These are phyloP conservation scores for Heliocybe sulcata DNA, from an alignment of 1,284 basidiomycete species.

Conservation along the genomic window DNA sequence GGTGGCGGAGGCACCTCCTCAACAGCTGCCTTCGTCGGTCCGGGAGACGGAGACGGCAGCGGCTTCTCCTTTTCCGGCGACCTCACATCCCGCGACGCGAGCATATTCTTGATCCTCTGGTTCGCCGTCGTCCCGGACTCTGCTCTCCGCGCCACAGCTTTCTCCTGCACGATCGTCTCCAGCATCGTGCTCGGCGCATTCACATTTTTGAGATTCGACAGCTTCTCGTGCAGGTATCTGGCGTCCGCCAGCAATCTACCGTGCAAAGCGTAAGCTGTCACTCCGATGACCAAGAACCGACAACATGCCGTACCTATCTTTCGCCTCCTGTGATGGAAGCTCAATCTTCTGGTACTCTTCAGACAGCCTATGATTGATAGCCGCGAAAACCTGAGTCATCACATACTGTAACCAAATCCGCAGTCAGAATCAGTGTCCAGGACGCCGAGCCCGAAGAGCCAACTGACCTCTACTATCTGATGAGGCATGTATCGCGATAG, in stretches of 20 bases:
- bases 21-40: slow-evolving; percentile 10
- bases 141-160: slow-evolving; percentile 34
- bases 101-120: slow-evolving; percentile 2
- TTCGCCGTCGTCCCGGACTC: slow-evolving; percentile 5
- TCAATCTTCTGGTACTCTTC: slow-evolving; percentile 82
- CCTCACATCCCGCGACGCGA: not conserved
- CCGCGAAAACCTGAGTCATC: slow-evolving; percentile 87
- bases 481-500: slow-evolving; percentile 83
- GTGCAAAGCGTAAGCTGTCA: slow-evolving; percentile 3
- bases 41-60: slow-evolving; percentile 1
- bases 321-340: slow-evolving; percentile 74
- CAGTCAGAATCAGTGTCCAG: not conserved
- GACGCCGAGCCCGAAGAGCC: slow-evolving; percentile 1
- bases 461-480: slow-evolving; percentile 71
- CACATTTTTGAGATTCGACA: slow-evolving; percentile 65
- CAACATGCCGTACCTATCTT: slow-evolving; percentile 56
- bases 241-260: slow-evolving; percentile 72
- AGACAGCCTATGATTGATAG: slow-evolving; percentile 83
- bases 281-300: slow-evolving; percentile 3
- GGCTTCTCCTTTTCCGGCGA: not conserved
- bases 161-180: slow-evolving; percentile 76
- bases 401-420: slow-evolving; percentile 49
- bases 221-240: slow-evolving; percentile 65
- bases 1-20: slow-evolving; percentile 18
- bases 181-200: slow-evolving; percentile 68